Conservation (phyloP, 306 rosid genomes). For the Vigna nakashimae region DNA sequence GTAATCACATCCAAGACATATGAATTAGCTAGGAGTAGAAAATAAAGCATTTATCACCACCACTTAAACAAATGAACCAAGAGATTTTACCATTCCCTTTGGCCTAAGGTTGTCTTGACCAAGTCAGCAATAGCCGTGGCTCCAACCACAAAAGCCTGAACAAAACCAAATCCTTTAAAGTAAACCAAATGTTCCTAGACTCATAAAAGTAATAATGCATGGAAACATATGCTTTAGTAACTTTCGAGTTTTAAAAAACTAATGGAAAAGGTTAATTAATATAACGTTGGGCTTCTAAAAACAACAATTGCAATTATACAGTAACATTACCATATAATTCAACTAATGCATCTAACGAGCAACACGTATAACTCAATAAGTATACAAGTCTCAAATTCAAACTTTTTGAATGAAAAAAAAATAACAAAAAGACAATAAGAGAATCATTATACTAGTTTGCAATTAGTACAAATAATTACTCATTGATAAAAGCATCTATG, state of each 20-base stretch:
- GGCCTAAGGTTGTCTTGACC: conserved; percentile 96
- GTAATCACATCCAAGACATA: conserved; percentile 24
- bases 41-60: conserved; percentile 2
- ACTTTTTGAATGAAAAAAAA: no score
- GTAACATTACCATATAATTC: no score
- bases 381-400: no score
- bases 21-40: neutral
- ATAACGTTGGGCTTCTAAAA: no score
- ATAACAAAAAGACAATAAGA: no score
- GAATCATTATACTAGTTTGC: conserved; percentile 27
- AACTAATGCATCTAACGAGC: no score
- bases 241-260: no score
- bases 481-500: conserved; percentile 47
- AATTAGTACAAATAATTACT: conserved; percentile 51
- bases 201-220: neutral
- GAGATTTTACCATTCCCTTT: conserved; percentile 82
- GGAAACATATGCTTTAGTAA: neutral
- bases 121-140: conserved; percentile 94
- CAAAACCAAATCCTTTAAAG: conserved; percentile 10
- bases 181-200: no score
- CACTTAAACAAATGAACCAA: neutral
- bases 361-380: no score
- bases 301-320: no score
- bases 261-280: no score
- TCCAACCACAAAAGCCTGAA: conserved; percentile 92